Conservation (phyloP, 2,329 filamentous ascomycete genomes). For the Xylariaceae sp. region DNA sequence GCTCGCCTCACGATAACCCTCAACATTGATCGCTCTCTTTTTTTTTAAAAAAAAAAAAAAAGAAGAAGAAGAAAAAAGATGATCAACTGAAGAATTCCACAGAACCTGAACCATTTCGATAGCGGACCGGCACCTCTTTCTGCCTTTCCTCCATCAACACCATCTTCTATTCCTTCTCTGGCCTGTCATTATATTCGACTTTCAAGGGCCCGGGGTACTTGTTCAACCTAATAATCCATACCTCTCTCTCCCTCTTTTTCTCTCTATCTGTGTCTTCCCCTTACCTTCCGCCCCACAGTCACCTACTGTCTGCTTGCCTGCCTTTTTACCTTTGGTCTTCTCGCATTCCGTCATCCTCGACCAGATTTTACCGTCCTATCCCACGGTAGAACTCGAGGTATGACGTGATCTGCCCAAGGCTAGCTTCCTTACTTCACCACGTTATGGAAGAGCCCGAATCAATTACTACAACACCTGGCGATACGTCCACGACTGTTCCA, state of each 20-base stretch:
- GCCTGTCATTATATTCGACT: too few species aligned
- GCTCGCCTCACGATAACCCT: too few species aligned
- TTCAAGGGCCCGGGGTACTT: too few species aligned
- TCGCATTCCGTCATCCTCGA: constrained; percentile 33
- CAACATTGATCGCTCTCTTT: background rate
- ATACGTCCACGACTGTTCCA: constrained; percentile 34
- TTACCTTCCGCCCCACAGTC: constrained; percentile 11
- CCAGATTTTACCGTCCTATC: constrained; percentile 26
- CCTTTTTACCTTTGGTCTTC: too few species aligned
- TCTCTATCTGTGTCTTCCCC: background rate
- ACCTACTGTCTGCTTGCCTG: constrained; percentile 12
- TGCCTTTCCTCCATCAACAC: background rate
- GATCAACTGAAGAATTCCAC: constrained; percentile 1
- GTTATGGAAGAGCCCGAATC: constrained; percentile 54
- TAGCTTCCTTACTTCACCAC: constrained; percentile 43
- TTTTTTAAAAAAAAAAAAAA: too few species aligned
- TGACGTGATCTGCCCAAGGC: constrained; percentile 41
- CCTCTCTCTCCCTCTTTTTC: too few species aligned
- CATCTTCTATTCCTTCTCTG: background rate
- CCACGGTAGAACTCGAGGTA: constrained; percentile 37
- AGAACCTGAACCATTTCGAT: background rate
- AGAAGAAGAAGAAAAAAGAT: too few species aligned
- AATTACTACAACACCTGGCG: constrained; percentile 25
- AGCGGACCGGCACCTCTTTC: constrained; percentile 8
- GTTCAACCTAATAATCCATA: too few species aligned